Evolutionary conservation across 805 yeast genomes (phyloP).

Genomic region (Candida nanaspora): DNA sequence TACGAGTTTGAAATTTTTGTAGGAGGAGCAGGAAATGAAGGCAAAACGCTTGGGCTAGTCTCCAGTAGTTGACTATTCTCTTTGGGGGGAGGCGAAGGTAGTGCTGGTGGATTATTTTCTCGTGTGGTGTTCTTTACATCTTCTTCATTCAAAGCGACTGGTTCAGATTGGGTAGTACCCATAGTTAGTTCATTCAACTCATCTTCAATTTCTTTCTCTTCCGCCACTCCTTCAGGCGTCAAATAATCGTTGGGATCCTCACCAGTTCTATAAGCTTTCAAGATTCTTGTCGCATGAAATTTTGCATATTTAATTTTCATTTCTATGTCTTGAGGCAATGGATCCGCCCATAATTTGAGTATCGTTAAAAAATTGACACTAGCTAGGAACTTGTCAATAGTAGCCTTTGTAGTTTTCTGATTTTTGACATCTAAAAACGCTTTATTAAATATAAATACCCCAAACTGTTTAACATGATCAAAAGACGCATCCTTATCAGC

Average conservation of each 20-base stretch:
- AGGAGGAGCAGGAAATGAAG: background rate
- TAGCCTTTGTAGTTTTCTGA: conserved; percentile 35
- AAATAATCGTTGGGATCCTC: conserved; percentile 53
- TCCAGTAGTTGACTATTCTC: background rate
- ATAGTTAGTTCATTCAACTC: conserved; percentile 7
- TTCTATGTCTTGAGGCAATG: conserved; percentile 15
- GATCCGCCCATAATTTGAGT: conserved; percentile 35
- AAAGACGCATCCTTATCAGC: conserved; percentile 52
- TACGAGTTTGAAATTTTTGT: background rate
- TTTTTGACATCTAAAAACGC: conserved; percentile 41
- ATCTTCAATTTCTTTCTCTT: conserved; percentile 16
- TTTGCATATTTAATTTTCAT: conserved; percentile 52
- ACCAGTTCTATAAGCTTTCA: conserved; percentile 39
- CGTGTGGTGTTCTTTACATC: background rate
- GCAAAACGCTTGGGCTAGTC: background rate
- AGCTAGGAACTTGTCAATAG: conserved; percentile 47
- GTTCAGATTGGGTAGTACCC: background rate
- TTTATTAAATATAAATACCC: conserved; percentile 48
- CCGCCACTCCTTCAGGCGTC: conserved; percentile 26
- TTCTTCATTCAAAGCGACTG: conserved; percentile 8
- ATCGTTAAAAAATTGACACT: conserved; percentile 47
- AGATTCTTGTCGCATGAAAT: conserved; percentile 52
- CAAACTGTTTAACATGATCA: conserved; percentile 50
- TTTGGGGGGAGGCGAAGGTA: background rate
- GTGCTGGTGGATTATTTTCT: background rate